Evolutionary conservation across 805 yeast species (phyloP), one percentile per base, ranked within the genome.

Genomic region (Yamadazyma philogaea): DNA sequence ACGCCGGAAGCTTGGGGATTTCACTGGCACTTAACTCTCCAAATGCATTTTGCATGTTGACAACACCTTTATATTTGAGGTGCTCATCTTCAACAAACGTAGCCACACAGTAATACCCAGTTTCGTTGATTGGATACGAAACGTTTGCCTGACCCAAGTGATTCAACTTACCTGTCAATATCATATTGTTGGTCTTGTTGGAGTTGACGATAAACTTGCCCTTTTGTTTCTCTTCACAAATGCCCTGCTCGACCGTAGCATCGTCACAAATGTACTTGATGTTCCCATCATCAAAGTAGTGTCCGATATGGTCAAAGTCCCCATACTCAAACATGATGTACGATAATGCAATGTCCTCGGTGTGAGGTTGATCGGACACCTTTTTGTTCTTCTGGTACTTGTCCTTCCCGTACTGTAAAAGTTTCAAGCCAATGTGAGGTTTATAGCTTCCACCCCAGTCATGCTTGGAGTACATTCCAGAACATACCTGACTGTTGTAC

Each of bases 81-180:
- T 58, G 59, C 10, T 60, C 55, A 14, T 61, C 52, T 18, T 76
- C 66, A 18, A 79, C 72, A 50, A 71, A 79, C 0, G 95, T 83
- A 1, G 89, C 81, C 32, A 91, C 84, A 70, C 99, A 93, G 66
- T 90, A 93, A 63, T 84, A 93, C 6, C 98, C 98, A 1, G 98
- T 88, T 45, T 75, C 72, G 44, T 72, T 68, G 34, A 93, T 79
- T 3, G 71, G 70, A 55, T 89, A 93, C 30, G 75, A 71, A 45
- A 82, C 63, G 33, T 79, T 77, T 33, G 79, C 79, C 21, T 76
- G 70, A 3, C 91, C 91, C 37, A 75, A 64, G 4, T 75, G 68
- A 19, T 73, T 68, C 51, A 88, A 66, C 34, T 71, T 68, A 26
- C 78, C 70, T 0, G 87, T 76, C 55, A 75, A 62, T 16, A 90